phyloP scores from a whole-genome alignment of 2,329 filamentous ascomycete genomes.

The Diplodia mutila region DNA sequence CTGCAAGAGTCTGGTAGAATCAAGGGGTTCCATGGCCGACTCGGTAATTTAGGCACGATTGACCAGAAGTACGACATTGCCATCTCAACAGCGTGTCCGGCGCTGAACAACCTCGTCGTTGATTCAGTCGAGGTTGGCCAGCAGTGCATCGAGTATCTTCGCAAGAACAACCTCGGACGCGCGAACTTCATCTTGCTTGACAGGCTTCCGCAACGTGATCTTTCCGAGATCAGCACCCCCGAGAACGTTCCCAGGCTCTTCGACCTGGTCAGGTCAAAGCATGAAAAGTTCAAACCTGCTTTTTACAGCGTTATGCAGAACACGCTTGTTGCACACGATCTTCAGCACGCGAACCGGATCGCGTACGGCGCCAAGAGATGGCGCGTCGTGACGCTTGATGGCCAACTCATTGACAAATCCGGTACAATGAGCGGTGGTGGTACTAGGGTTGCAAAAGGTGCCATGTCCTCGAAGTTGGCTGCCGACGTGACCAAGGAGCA shows the following conservation, averaged over 20 bases:
- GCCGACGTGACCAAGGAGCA: conserved; percentile 86
- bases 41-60: conserved; percentile 92
- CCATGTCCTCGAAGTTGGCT: conserved; percentile 96
- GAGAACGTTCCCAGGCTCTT: conserved; percentile 92
- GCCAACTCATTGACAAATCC: conserved; percentile 95
- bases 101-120: conserved; percentile 94
- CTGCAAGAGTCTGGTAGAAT: conserved; percentile 96
- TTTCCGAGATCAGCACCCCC: conserved; percentile 81
- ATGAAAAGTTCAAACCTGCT: conserved; percentile 82
- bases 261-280: conserved; percentile 86
- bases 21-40: conserved; percentile 92
- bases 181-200: conserved; percentile 97
- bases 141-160: conserved; percentile 95
- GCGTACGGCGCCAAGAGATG: conserved; percentile 92
- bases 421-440: conserved; percentile 99
- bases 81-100: conserved; percentile 94
- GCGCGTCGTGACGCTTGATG: conserved; percentile 94
- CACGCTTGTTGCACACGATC: conserved; percentile 87
- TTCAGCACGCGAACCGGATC: conserved; percentile 95
- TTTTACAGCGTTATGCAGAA: conserved; percentile 97
- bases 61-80: conserved; percentile 94
- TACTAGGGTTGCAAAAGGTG: conserved; percentile 82
- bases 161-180: conserved; percentile 95
- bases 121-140: conserved; percentile 95
- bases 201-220: conserved; percentile 76